phyloP scores from a whole-genome alignment of 2,329 filamentous ascomycete genomes.

The Magnaporthiopsis rhizophila region DNA sequence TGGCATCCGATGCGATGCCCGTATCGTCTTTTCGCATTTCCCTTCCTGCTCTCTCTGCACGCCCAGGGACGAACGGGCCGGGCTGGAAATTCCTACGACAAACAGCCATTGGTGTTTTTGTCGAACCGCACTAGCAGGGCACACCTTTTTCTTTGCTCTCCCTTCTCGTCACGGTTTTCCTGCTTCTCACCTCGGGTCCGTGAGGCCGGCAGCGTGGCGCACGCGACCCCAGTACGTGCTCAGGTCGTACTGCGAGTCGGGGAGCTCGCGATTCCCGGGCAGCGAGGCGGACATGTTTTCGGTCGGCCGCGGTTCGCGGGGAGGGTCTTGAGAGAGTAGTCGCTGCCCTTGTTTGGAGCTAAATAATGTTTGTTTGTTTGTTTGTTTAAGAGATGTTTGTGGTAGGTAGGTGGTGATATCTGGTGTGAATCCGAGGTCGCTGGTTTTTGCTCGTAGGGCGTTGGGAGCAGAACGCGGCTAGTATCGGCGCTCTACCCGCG shows the following conservation, averaged over 20 bases:
- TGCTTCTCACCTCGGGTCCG: slow-evolving; percentile 81
- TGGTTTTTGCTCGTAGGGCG: neutral
- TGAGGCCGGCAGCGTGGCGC: slow-evolving; percentile 77
- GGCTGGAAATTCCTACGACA: neutral
- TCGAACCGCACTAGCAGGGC: neutral
- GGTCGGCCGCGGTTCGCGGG: neutral
- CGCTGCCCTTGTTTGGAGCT: neutral
- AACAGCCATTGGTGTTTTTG: neutral
- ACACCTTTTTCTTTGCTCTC: neutral
- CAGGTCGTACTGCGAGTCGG: slow-evolving; percentile 86
- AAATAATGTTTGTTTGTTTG: too few species aligned
- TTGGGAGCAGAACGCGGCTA: neutral
- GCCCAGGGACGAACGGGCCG: too few species aligned
- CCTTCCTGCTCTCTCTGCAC: neutral
- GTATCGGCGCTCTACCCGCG: neutral
- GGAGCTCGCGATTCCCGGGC: slow-evolving; percentile 68
- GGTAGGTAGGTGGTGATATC: neutral
- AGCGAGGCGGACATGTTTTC: slow-evolving; percentile 55
- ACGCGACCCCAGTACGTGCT: slow-evolving; percentile 93
- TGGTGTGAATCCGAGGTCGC: neutral
- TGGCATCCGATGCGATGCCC: neutral
- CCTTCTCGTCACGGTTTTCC: neutral
- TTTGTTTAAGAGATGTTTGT: too few species aligned
- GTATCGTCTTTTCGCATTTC: neutral
- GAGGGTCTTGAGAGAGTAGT: neutral